Conservation (phyloP, 2,329 filamentous ascomycete genomes). For the Ceratocystis ficicola region DNA sequence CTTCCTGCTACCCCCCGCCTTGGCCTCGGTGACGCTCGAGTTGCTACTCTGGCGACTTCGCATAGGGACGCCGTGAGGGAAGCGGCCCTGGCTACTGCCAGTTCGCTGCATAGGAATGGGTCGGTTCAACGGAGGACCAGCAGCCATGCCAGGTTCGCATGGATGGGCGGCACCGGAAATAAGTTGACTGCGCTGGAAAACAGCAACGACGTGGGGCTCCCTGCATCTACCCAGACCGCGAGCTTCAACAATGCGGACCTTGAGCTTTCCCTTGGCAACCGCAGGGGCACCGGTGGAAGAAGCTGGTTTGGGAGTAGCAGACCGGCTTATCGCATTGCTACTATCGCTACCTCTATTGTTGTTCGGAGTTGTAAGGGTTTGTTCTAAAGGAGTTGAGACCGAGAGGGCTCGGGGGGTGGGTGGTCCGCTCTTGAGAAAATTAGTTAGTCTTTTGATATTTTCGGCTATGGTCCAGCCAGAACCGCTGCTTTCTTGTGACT, state of each 20-base stretch:
- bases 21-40: slow-evolving; percentile 61
- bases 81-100: slow-evolving; percentile 67
- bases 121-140: slow-evolving; percentile 11
- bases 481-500: slow-evolving; percentile 1
- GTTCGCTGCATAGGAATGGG: slow-evolving; percentile 51
- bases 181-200: slow-evolving; percentile 92
- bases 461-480: slow-evolving; percentile 16
- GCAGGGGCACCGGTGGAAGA: slow-evolving; percentile 45
- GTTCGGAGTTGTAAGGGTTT: not conserved
- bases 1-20: slow-evolving; percentile 7
- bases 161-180: slow-evolving; percentile 69
- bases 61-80: slow-evolving; percentile 91
- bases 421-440: slow-evolving; percentile 74
- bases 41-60: slow-evolving; percentile 92
- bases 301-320: slow-evolving; percentile 40
- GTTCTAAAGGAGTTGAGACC: slow-evolving; percentile 15
- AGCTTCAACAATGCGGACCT: slow-evolving; percentile 78
- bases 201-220: slow-evolving; percentile 89
- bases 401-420: slow-evolving; percentile 82
- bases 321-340: slow-evolving; percentile 28
- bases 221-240: slow-evolving; percentile 68
- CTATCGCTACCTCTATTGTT: slow-evolving; percentile 10
- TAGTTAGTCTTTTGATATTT: slow-evolving; percentile 72
- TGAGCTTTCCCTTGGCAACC: slow-evolving; percentile 71
- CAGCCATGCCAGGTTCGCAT: slow-evolving; percentile 43